A percentile compares a stretch with the other conserved stretches of the same genome.
These are phyloP conservation scores for Fusarium papillatum DNA, from an alignment of 2,329 filamentous ascomycete species.

Conservation along the genomic window DNA sequence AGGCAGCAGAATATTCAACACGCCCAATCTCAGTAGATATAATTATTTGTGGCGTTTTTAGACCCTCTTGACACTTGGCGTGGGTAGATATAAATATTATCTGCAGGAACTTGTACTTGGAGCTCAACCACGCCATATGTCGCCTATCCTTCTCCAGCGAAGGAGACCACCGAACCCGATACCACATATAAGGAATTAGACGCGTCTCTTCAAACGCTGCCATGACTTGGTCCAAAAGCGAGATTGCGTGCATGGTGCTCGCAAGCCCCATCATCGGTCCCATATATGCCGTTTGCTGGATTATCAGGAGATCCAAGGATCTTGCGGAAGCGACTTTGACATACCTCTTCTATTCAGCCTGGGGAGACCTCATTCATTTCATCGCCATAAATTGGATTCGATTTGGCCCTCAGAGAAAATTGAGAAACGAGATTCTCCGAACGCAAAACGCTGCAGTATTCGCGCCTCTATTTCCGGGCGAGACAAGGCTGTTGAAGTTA, in stretches of 20 bases:
- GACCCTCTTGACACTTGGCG: neutral
- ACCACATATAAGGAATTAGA: neutral
- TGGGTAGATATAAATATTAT: neutral
- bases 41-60: neutral
- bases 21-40: neutral
- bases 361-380: neutral
- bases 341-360: neutral
- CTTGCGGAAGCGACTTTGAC: neutral
- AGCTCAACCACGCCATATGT: no score
- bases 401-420: neutral
- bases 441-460: neutral
- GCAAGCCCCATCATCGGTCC: neutral
- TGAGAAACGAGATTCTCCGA: neutral
- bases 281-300: neutral
- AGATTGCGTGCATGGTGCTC: neutral
- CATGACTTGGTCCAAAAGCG: neutral
- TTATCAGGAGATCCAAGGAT: neutral
- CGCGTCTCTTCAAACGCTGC: fast-evolving
- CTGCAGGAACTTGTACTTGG: neutral
- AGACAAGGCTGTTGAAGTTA: neutral
- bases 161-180: neutral
- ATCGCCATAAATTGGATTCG: neutral
- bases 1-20: neutral
- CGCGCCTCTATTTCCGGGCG: neutral
- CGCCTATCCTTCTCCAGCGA: no score